These are phyloP conservation scores for Opeltia flavorubescens DNA, from an alignment of 495 filamentous ascomycete species.

Conservation along the genomic window DNA sequence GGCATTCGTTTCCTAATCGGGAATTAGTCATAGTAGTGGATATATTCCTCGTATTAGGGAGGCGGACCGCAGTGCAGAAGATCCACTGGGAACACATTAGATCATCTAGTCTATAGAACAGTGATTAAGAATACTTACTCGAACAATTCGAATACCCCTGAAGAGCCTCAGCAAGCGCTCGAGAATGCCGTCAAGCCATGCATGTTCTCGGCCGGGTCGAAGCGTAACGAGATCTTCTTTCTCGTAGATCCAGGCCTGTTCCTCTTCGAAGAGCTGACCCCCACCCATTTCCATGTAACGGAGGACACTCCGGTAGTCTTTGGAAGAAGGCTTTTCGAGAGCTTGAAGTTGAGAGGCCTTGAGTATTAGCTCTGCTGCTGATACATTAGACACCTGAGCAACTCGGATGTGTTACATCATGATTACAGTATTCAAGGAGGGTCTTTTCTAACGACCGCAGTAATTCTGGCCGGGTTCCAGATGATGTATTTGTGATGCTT, in stretches of 20 bases:
- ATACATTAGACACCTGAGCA: background rate
- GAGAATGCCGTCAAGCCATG: conserved; percentile 25
- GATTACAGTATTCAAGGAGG: conserved; percentile 23
- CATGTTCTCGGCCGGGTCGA: conserved; percentile 23
- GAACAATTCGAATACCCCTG: conserved; percentile 14
- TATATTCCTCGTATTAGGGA: background rate
- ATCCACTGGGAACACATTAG: conserved; percentile 7
- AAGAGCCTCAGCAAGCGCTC: conserved; percentile 18
- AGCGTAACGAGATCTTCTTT: conserved; percentile 30
- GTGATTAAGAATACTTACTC: conserved; percentile 6
- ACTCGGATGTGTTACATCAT: background rate
- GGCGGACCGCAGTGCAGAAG: conserved; percentile 17
- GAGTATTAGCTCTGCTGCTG: conserved; percentile 21
- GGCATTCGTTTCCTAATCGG: conserved; percentile 15
- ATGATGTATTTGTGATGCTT: background rate
- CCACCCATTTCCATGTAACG: conserved; percentile 20
- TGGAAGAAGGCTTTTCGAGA: conserved; percentile 19
- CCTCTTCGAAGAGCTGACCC: conserved; percentile 17
- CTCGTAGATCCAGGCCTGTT: conserved; percentile 20
- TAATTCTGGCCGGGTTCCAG: conserved; percentile 13
- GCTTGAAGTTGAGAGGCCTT: conserved; percentile 22
- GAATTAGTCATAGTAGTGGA: background rate
- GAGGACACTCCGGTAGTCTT: conserved; percentile 25
- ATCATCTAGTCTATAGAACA: background rate
- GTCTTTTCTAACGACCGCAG: conserved; percentile 18